Percentiles rank a stretch among this genome's conserved stretches.
phyloP scores from a whole-genome alignment of 2,329 filamentous ascomycete species.

The Colletotrichum viniferum region DNA sequence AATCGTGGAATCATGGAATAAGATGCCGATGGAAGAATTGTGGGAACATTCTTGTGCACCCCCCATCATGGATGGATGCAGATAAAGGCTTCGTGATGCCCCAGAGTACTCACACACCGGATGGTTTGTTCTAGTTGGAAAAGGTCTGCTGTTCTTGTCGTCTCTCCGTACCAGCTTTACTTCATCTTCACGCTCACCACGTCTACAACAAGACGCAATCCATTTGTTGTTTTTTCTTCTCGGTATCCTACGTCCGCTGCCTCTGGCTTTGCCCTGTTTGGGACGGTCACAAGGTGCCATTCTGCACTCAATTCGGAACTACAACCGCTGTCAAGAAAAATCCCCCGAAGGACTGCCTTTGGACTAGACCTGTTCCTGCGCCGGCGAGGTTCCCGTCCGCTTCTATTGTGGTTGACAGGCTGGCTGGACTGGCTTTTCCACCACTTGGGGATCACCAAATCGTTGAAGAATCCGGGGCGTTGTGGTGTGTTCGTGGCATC shows the following conservation, averaged over 20 bases:
- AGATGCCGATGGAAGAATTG: constrained; percentile 2
- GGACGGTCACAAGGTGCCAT: constrained; percentile 18
- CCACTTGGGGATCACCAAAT: background rate
- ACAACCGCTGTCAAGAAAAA: background rate
- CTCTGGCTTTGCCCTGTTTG: background rate
- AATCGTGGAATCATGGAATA: constrained; percentile 1
- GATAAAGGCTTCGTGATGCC: constrained; percentile 23
- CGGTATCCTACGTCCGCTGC: background rate
- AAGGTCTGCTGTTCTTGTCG: background rate
- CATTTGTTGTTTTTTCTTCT: background rate
- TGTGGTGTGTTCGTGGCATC: background rate
- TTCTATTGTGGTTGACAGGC: background rate
- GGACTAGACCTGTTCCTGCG: constrained; percentile 3
- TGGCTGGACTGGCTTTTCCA: constrained; percentile 1
- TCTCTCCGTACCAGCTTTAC: background rate
- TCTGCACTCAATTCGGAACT: constrained; percentile 2
- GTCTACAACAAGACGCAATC: background rate
- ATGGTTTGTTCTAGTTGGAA: background rate
- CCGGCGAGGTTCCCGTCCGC: background rate
- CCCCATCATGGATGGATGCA: background rate
- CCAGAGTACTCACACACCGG: background rate
- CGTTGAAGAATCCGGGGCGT: background rate
- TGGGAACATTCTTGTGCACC: background rate
- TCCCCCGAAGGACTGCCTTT: background rate
- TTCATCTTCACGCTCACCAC: background rate